phyloP scores from a whole-genome alignment of 352 stramenopile genomes.

The Pythium dissimile region DNA sequence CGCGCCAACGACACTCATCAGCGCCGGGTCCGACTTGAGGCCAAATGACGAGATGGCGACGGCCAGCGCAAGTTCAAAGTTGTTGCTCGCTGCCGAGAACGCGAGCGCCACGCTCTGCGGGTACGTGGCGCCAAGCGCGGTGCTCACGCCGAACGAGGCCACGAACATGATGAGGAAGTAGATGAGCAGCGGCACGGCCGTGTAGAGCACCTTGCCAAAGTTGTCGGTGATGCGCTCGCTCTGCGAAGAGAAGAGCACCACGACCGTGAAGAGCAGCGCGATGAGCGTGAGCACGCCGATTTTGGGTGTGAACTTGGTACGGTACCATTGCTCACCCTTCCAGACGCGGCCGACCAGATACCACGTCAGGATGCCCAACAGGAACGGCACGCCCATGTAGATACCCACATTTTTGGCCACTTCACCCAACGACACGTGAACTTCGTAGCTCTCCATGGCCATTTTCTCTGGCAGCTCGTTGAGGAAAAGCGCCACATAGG shows the following conservation, averaged over 20 bases:
- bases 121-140: slow-evolving; percentile 36
- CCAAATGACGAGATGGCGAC: slow-evolving; percentile 70
- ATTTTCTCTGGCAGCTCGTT: slow-evolving; percentile 40
- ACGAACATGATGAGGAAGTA: slow-evolving; percentile 66
- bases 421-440: slow-evolving; percentile 40
- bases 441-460: slow-evolving; percentile 31
- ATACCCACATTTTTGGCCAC: slow-evolving; percentile 60
- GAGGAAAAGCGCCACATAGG: slow-evolving; percentile 54
- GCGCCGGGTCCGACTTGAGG: slow-evolving; percentile 59
- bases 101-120: slow-evolving; percentile 42
- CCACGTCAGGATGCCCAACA: slow-evolving; percentile 38
- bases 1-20: slow-evolving; percentile 69
- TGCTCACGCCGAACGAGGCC: slow-evolving; percentile 40
- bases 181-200: slow-evolving; percentile 52
- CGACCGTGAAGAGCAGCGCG: slow-evolving; percentile 63
- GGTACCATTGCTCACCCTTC: slow-evolving; percentile 49
- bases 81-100: slow-evolving; percentile 86
- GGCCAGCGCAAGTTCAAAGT: slow-evolving; percentile 77
- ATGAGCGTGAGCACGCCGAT: slow-evolving; percentile 47
- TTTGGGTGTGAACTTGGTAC: slow-evolving; percentile 33
- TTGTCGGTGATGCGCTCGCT: slow-evolving; percentile 54
- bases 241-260: slow-evolving; percentile 73
- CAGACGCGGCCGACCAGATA: slow-evolving; percentile 34
- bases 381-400: slow-evolving; percentile 72
- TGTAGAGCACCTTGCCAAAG: slow-evolving; percentile 52